Conservation (phyloP, 805 yeast species). For the Brettanomyces nanus region DNA sequence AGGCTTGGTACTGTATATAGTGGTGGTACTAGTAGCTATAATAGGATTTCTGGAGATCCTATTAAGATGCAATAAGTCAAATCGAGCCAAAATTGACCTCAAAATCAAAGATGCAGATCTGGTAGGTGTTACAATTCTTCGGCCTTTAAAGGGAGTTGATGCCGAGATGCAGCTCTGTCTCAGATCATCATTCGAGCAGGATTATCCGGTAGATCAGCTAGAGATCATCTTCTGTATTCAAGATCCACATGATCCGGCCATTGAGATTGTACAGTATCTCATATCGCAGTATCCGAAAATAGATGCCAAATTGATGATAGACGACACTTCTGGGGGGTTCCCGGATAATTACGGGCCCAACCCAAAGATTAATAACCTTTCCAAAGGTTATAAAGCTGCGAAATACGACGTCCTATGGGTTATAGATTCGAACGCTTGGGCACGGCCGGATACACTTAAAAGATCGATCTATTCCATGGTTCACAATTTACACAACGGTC, state of each 20-base stretch:
- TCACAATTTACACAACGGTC: conserved; percentile 46
- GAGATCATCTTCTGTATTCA: conserved; percentile 77
- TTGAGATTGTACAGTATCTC: conserved; percentile 45
- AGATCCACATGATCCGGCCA: conserved; percentile 51
- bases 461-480: conserved; percentile 52
- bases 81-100: conserved; percentile 10
- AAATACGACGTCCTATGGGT: conserved; percentile 74
- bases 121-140: conserved; percentile 65
- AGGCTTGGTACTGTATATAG: conserved; percentile 21
- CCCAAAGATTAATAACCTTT: conserved; percentile 80
- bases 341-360: conserved; percentile 65
- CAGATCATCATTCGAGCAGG: conserved; percentile 58
- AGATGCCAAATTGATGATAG: conserved; percentile 52
- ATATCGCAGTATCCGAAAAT: conserved; percentile 45
- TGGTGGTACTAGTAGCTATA: conserved; percentile 19
- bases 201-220: conserved; percentile 49
- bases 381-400: conserved; percentile 70
- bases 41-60: conserved; percentile 24
- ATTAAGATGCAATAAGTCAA: conserved; percentile 14
- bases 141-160: conserved; percentile 83
- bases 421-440: conserved; percentile 81
- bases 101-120: conserved; percentile 28
- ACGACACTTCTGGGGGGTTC: conserved; percentile 24
- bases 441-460: conserved; percentile 50
- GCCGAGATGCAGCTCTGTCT: conserved; percentile 64